Conservation (phyloP, 2,329 filamentous ascomycete genomes). For the Phyllosticta ampelicida region DNA sequence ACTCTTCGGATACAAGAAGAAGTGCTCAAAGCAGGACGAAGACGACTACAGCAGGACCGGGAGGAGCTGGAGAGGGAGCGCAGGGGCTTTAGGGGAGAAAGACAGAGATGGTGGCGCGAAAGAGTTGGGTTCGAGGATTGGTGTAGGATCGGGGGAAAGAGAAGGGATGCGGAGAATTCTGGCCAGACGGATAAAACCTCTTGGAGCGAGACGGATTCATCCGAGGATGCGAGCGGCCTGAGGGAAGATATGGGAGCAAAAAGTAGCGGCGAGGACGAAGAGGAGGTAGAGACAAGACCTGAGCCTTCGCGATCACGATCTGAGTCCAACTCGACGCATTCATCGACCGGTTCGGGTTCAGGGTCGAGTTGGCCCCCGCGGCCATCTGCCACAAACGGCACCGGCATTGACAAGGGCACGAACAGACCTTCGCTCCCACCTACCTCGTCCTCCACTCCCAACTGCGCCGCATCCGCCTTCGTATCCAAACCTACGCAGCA, state of each 20-base stretch:
- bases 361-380: not conserved
- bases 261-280: not conserved
- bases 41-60: conserved; percentile 1
- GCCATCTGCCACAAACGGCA: not conserved
- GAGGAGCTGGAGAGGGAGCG: conserved; percentile 3
- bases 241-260: not conserved
- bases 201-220: not conserved
- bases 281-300: not conserved
- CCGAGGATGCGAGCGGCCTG: not conserved
- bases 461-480: not conserved
- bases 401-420: not conserved
- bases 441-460: not conserved
- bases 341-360: not conserved
- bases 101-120: not conserved
- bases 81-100: not conserved
- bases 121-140: not conserved
- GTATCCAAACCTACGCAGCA: not conserved
- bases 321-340: not conserved
- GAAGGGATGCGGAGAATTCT: not conserved
- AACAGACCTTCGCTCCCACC: not conserved
- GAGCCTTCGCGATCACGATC: not conserved
- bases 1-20: not conserved
- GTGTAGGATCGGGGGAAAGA: not conserved
- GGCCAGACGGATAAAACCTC: not conserved
- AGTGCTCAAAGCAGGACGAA: not conserved